Evolutionary conservation across 345 rosid species (phyloP).

Genomic region (Angophora floribunda): DNA sequence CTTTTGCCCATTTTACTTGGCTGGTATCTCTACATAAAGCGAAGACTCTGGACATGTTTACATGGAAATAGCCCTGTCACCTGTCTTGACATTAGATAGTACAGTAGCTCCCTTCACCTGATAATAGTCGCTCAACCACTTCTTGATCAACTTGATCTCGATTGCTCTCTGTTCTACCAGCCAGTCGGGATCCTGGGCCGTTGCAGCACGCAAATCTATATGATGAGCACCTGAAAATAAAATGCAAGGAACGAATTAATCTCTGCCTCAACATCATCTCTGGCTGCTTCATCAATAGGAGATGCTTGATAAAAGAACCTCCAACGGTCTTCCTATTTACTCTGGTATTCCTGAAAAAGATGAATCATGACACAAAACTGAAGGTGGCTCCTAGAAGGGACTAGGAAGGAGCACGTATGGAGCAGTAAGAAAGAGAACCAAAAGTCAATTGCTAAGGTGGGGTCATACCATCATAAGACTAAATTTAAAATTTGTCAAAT

Average conservation of each 20-base stretch:
- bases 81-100: background rate
- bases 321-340: background rate
- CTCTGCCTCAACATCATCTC: background rate
- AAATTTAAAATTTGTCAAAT: background rate
- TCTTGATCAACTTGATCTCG: conserved; percentile 61
- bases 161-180: conserved; percentile 61
- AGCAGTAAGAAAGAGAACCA: background rate
- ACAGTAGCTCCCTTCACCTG: conserved; percentile 5
- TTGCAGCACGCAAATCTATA: conserved; percentile 68
- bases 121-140: conserved; percentile 50
- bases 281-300: background rate
- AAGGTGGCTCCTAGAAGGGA: background rate
- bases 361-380: background rate
- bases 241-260: background rate
- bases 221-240: conserved; percentile 75
- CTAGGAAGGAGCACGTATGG: background rate
- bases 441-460: background rate
- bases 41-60: background rate
- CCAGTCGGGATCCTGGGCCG: conserved; percentile 71
- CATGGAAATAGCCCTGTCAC: background rate
- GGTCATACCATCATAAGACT: background rate
- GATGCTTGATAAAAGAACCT: background rate
- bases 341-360: background rate
- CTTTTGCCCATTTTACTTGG: background rate
- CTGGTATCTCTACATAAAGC: background rate